These are phyloP conservation scores for Daphne laureola DNA, from an alignment of 441 rosid species.

Conservation along the genomic window DNA sequence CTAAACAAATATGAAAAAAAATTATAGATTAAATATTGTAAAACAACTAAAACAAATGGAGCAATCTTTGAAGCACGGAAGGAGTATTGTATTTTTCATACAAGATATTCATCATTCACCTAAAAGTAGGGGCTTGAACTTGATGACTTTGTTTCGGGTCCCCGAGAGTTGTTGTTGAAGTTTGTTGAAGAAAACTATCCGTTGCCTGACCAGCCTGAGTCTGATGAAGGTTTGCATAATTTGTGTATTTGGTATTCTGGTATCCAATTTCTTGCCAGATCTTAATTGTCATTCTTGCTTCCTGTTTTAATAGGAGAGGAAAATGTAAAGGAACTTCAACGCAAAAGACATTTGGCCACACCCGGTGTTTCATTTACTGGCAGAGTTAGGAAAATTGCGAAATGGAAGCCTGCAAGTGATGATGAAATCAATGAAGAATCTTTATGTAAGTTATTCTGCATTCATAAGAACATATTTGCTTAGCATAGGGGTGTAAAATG, in stretches of 20 bases:
- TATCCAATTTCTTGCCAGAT: conserved; percentile 10
- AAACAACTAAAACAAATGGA: no score
- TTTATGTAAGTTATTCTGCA: conserved; percentile 52
- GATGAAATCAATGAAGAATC: conserved; percentile 82
- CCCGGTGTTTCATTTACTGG: conserved; percentile 92
- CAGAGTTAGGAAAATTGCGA: conserved; percentile 94
- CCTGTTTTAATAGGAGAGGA: conserved; percentile 62
- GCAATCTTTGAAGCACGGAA: no score
- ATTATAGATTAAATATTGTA: no score
- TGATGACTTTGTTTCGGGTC: conserved; percentile 99
- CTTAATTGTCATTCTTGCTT: conserved; percentile 7
- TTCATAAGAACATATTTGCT: no score
- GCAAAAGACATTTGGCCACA: conserved; percentile 90
- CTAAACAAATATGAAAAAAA: no score
- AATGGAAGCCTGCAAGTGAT: conserved; percentile 84
- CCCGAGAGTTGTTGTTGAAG: conserved; percentile 94
- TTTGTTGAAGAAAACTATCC: conserved; percentile 99
- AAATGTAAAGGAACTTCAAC: conserved; percentile 78
- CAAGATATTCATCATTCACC: conserved; percentile 9
- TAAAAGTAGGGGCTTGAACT: conserved; percentile 81
- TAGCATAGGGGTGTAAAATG: no score
- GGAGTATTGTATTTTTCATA: not conserved
- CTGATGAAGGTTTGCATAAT: conserved; percentile 58
- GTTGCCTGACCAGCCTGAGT: conserved; percentile 91
- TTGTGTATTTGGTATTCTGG: conserved; percentile 12